Percentiles rank a stretch among this genome's conserved stretches.
These are phyloP conservation scores for Penicillium atrosanguineum DNA, from an alignment of 495 filamentous ascomycete genomes.

Conservation along the genomic window DNA sequence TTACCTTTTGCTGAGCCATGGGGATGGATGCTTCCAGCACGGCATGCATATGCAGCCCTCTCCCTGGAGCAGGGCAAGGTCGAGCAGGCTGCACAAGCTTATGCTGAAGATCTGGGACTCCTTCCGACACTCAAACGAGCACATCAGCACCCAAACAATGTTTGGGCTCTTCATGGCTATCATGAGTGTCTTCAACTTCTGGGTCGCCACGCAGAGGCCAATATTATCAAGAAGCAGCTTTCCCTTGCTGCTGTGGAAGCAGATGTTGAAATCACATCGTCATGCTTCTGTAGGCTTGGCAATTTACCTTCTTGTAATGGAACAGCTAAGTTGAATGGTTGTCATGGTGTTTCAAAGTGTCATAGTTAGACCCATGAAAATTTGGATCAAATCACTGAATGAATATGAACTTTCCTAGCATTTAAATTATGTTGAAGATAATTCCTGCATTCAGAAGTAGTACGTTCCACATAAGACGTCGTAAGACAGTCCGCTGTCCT, in stretches of 20 bases:
- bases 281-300: conserved; percentile 54
- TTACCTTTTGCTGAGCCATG: conserved; percentile 64
- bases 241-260: conserved; percentile 48
- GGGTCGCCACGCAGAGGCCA: conserved; percentile 45
- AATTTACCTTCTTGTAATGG: too few species aligned
- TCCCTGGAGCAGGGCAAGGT: conserved; percentile 56
- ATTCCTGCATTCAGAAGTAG: too few species aligned
- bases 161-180: conserved; percentile 63
- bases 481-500: too few species aligned
- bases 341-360: too few species aligned
- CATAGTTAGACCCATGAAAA: too few species aligned
- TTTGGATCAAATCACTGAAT: too few species aligned
- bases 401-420: too few species aligned
- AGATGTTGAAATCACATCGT: conserved; percentile 54
- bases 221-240: conserved; percentile 46
- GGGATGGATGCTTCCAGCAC: conserved; percentile 64
- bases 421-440: too few species aligned
- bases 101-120: conserved; percentile 58
- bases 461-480: too few species aligned
- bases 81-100: conserved; percentile 51
- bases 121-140: conserved; percentile 49
- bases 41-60: conserved; percentile 61
- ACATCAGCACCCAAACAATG: conserved; percentile 59
- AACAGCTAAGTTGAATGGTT: too few species aligned
- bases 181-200: conserved; percentile 56